phyloP scores from a whole-genome alignment of 1,284 basidiomycete species.

The Sanghuangporus sanghuang region DNA sequence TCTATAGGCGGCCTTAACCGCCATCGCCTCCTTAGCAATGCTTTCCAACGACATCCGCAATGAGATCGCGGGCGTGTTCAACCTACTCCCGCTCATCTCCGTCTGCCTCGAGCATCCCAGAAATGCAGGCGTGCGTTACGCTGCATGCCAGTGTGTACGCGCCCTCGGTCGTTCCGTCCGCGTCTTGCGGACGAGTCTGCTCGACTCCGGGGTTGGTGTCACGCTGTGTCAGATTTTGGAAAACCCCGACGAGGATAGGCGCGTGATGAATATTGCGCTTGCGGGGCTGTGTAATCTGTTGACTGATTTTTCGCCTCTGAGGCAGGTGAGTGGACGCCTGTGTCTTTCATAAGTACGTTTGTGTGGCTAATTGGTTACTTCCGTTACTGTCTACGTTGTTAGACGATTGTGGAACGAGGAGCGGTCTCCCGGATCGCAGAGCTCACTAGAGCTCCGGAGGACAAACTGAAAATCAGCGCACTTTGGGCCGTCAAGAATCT shows the following conservation, averaged over 20 bases:
- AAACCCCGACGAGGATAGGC: conserved; percentile 54
- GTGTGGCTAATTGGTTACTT: neutral
- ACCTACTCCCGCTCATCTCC: conserved; percentile 51
- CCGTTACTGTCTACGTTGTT: neutral
- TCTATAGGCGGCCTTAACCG: conserved; percentile 60
- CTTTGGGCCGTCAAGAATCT: conserved; percentile 83
- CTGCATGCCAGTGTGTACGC: conserved; percentile 81
- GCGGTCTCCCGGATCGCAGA: conserved; percentile 58
- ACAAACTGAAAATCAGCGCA: conserved; percentile 57
- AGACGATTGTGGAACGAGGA: conserved; percentile 60
- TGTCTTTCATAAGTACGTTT: neutral
- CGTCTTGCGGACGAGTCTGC: conserved; percentile 75
- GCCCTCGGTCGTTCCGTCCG: conserved; percentile 74
- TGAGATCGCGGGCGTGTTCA: conserved; percentile 51
- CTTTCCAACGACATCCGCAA: conserved; percentile 68
- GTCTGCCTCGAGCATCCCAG: conserved; percentile 48
- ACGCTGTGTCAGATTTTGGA: conserved; percentile 58
- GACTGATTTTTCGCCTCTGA: conserved; percentile 81
- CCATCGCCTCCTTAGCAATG: conserved; percentile 65
- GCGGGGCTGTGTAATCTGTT: conserved; percentile 81
- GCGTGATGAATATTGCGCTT: conserved; percentile 70
- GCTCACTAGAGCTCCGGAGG: conserved; percentile 48
- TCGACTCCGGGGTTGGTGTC: conserved; percentile 76
- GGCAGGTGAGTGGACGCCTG: conserved; percentile 42
- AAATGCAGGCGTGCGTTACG: conserved; percentile 73